Evolutionary conservation across 2,329 filamentous ascomycete species (phyloP).

Genomic region (Bipolaris cookei): DNA sequence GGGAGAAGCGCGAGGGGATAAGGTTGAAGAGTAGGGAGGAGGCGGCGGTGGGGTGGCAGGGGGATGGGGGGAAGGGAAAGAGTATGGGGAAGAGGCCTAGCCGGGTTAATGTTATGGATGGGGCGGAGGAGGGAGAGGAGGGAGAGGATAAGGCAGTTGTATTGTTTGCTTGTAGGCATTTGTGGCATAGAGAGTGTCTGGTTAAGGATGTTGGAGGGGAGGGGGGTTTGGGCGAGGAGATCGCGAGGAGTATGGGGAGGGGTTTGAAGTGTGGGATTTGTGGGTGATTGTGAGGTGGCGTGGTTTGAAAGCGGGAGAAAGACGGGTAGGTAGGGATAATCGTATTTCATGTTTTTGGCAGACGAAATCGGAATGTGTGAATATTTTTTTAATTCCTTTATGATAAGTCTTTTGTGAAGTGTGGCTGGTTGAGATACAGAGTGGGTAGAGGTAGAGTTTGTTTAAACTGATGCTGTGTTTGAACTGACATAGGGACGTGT

Average conservation of each 20-base stretch:
- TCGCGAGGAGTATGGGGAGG: conserved; percentile 11
- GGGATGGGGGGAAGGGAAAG: conserved; percentile 52
- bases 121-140: conserved; percentile 5
- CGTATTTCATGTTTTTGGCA: too few species aligned
- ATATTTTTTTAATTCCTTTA: too few species aligned
- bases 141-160: conserved; percentile 29
- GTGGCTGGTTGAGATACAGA: too few species aligned
- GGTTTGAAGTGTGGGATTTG: conserved; percentile 39
- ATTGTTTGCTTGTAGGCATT: conserved; percentile 51
- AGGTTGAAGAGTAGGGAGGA: conserved; percentile 54
- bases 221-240: conserved; percentile 1
- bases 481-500: too few species aligned
- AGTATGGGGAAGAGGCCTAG: conserved; percentile 39
- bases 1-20: conserved; percentile 65
- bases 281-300: conserved; percentile 3
- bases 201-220: conserved; percentile 19
- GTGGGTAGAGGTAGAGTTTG: too few species aligned
- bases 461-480: too few species aligned
- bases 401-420: too few species aligned
- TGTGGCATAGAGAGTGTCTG: conserved; percentile 49
- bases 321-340: too few species aligned
- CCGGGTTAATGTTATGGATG: conserved; percentile 14
- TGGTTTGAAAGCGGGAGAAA: too few species aligned
- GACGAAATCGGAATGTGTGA: too few species aligned
- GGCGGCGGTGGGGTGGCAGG: conserved; percentile 45